Base-by-base conservation (phyloP, 2,329 filamentous ascomycete species). In the Talaromyces sp. region DNA sequence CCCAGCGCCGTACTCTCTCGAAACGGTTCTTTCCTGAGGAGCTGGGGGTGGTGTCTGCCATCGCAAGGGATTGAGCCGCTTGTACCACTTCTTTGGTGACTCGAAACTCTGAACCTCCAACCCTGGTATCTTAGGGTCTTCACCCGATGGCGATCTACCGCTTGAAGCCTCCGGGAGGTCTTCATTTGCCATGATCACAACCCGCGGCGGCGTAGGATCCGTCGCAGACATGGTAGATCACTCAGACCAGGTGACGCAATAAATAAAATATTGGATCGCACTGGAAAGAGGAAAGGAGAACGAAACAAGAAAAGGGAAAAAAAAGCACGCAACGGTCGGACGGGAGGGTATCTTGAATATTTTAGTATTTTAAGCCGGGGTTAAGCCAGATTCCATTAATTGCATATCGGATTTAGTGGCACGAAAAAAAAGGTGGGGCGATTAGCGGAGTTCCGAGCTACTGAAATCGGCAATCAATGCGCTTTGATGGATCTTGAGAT, bases 1-100 rank as follows among this genome's bases (percentile, higher is more conserved):
- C 2, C 82, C 77, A 4, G 92, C 92, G 3, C 77, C 80, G 68
- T 90, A 80, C 74, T 97, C 92, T 56, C 82, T 83, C 5, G 85
- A 91, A 0, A 79, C 71, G 9, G 65, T 65, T 27, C 83, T 74
- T 61, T 81, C 74, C 22, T 79, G 69, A 1, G 84, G 84, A 2
- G 86, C 70, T 2, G 82, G 80, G n/a, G 84, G 83, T 35, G 74
- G 73, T 16, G 70, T 68, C 40, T 79, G 78, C 55, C 74, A 72
- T 67, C 76, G 72, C 16, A 79, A 54, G 10, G 77, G 77, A 52
- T 79, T 78, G 45, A 77, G 56, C 39, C 61, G 70, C 49, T 64
- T 64, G 58, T 74, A 67, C 76, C 75, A 78, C 65, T 57, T 62
- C 11, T 40, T 40, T 16, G 30, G 6, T 7, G 44, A 43, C 13